Percentiles rank a stretch among this genome's conserved stretches.
Conservation (phyloP, 257 asterid genomes). For the Solanum sitiens region DNA sequence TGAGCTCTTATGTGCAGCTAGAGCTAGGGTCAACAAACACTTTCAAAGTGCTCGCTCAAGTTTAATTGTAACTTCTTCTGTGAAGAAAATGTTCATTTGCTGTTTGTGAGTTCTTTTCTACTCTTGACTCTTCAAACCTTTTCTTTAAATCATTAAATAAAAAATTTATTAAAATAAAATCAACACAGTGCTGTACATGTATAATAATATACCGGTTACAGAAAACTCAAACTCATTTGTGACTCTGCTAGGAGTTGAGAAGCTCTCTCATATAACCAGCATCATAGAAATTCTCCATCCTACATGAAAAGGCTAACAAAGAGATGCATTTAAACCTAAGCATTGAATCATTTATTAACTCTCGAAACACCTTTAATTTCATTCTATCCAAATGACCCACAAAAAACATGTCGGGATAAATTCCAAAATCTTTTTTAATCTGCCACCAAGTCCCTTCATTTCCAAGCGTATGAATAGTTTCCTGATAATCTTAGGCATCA, state of each 20-base stretch:
- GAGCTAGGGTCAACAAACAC: not conserved
- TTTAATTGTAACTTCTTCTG: not conserved
- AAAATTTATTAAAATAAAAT: not conserved
- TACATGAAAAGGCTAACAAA: too few relatives aligned
- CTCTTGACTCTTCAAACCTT: not conserved
- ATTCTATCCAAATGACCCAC: not conserved
- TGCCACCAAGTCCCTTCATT: not conserved
- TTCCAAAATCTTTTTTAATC: not conserved
- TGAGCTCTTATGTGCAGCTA: not conserved
- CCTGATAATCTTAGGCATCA: not conserved
- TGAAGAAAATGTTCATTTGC: not conserved
- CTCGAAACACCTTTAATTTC: too few relatives aligned
- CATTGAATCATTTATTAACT: too few relatives aligned
- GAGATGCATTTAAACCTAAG: too few relatives aligned
- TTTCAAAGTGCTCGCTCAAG: not conserved
- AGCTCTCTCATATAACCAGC: too few relatives aligned
- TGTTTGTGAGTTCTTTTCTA: not conserved
- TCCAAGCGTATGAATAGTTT: not conserved
- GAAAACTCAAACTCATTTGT: too few relatives aligned
- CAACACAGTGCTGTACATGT: not conserved
- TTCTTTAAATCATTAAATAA: not conserved
- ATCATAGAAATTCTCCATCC: too few relatives aligned
- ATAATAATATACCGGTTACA: too few relatives aligned
- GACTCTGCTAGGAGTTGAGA: too few relatives aligned
- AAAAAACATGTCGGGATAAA: not conserved